Conservation (phyloP, 352 stramenopile species). For the Globisporangium yorkense region DNA sequence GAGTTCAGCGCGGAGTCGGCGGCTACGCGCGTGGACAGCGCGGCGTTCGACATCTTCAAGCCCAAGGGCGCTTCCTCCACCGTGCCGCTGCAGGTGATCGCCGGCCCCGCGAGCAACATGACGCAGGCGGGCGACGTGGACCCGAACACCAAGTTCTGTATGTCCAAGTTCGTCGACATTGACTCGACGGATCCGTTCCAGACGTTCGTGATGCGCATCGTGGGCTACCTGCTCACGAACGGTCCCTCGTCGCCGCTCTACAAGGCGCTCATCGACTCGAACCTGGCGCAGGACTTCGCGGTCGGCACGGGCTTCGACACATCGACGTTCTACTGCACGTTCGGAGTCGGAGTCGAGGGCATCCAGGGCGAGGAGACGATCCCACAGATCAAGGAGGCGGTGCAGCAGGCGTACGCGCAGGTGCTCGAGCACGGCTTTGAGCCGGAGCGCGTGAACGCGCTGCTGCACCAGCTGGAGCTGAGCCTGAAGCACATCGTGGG, state of each 20-base stretch:
- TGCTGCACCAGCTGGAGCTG: slow-evolving; percentile 80
- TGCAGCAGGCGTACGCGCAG: slow-evolving; percentile 39
- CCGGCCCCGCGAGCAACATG: slow-evolving; percentile 65
- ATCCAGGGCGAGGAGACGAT: slow-evolving; percentile 43
- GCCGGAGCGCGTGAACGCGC: slow-evolving; percentile 52
- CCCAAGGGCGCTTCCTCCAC: slow-evolving; percentile 2
- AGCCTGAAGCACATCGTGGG: slow-evolving; percentile 80
- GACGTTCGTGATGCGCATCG: slow-evolving; percentile 73
- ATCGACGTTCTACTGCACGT: slow-evolving; percentile 70
- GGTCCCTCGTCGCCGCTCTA: slow-evolving; percentile 76
- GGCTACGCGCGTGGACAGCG: slow-evolving; percentile 34
- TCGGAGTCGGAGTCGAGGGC: slow-evolving; percentile 75
- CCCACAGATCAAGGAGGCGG: slow-evolving; percentile 53
- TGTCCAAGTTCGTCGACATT: slow-evolving; percentile 64
- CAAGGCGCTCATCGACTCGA: slow-evolving; percentile 74
- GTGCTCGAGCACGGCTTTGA: slow-evolving; percentile 73
- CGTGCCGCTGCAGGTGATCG: slow-evolving; percentile 30
- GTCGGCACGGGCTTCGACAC: slow-evolving; percentile 77
- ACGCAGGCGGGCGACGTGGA: slow-evolving; percentile 29
- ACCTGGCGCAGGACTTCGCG: slow-evolving; percentile 71
- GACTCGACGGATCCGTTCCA: slow-evolving; percentile 64
- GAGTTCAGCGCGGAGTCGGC: slow-evolving; percentile 45
- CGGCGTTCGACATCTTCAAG: slow-evolving; percentile 38
- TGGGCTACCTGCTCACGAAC: slow-evolving; percentile 76
- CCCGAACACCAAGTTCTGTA: slow-evolving; percentile 77